Evolutionary conservation across 495 filamentous ascomycete genomes (phyloP), one percentile per base, ranked within the genome.

Genomic region (Thozetella sp.): DNA sequence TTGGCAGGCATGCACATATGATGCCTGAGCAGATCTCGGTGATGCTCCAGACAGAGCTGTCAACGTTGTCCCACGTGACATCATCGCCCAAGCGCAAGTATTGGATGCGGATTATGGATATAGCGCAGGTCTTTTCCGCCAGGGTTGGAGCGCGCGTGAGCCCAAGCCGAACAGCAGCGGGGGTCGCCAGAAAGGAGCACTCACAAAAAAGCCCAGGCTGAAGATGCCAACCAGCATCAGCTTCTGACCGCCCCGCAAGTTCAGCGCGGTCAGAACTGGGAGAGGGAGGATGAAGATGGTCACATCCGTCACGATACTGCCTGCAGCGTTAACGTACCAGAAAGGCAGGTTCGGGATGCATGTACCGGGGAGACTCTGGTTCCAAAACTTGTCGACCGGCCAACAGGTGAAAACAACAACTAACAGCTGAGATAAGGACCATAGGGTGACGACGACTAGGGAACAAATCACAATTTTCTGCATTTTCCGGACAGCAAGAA

Each of bases 21-120:
- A 87, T 83, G 26, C 81, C 86, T 0, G 79, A 80, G 68, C 79
- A 84, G 30, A 84, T 75, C 70, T 88, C 84, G 45, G 82, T 70
- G 48, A 78, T 77, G 19, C 82, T 83, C 85, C 85, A 88, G 57
- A 79, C 81, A 0, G 84, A 85, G 1, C 81, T 78, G 51, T 79
- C 77, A 46, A 86, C 79, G 65, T 84, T 86, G 60, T 87, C 80
- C 67, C 81, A 83, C 2, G 83, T 83, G 55, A 76, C 72, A 54
- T 86, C 83, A 1, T 61, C 65, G 37, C 75, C 76, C 40, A 77
- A 65, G 60, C 83, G 24, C 67, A 80, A 67, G 74, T 77, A 76
- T 20, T 80, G 70, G 61, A 86, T 77, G 54, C 79, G 80, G 59
- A 85, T 80, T 26, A 87, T 77, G 0, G 83, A 86, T 58, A 86